phyloP scores from a whole-genome alignment of 805 yeast species.

The Candida sithepensis region DNA sequence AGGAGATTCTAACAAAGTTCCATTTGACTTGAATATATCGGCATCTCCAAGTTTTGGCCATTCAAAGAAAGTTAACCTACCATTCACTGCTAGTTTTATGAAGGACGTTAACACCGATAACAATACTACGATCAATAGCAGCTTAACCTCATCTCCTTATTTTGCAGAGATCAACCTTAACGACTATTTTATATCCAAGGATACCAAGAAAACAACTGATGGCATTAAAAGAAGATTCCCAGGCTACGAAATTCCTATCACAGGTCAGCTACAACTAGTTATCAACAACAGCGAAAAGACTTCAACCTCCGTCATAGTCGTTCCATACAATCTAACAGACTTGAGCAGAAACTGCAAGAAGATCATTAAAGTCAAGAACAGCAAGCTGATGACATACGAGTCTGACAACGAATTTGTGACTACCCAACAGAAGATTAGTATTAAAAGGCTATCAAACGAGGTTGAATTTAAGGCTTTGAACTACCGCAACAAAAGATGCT shows the following conservation, averaged over 20 bases:
- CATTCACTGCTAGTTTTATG: slow-evolving; percentile 26
- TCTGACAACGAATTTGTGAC: slow-evolving; percentile 9
- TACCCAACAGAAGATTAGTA: slow-evolving; percentile 5
- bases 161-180: slow-evolving; percentile 31
- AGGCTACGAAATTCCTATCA: slow-evolving; percentile 24
- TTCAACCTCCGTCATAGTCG: slow-evolving; percentile 20
- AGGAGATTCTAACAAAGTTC: slow-evolving; percentile 10
- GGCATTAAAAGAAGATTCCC: slow-evolving; percentile 24
- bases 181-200: slow-evolving; percentile 21
- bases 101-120: slow-evolving; percentile 1
- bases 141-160: slow-evolving; percentile 24
- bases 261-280: slow-evolving; percentile 29
- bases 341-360: slow-evolving; percentile 25
- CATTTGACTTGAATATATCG: slow-evolving; percentile 28
- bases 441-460: slow-evolving; percentile 22
- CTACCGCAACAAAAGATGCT: slow-evolving; percentile 21
- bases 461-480: slow-evolving; percentile 27
- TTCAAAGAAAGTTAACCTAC: slow-evolving; percentile 8
- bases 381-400: slow-evolving; percentile 18
- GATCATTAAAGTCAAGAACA: slow-evolving; percentile 24
- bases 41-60: slow-evolving; percentile 15
- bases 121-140: neutral
- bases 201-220: slow-evolving; percentile 5
- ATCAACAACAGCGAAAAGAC: slow-evolving; percentile 30
- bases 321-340: slow-evolving; percentile 25